Conservation (phyloP, 2,329 filamentous ascomycete genomes). For the Huntiella decipiens region DNA sequence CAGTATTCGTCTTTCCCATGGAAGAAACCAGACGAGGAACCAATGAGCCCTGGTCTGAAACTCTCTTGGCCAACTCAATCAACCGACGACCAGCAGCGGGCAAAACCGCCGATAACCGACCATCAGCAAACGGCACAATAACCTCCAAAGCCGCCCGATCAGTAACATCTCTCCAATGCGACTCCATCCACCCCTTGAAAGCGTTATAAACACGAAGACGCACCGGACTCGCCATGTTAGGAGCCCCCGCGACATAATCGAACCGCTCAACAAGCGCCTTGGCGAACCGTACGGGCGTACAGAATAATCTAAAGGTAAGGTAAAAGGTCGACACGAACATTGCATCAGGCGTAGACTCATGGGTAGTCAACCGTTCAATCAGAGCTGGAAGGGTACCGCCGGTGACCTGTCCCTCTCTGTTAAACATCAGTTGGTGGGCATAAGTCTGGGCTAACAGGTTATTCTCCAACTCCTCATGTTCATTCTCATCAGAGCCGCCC, state of each 20-base stretch:
- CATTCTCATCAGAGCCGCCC: slow-evolving; percentile 34
- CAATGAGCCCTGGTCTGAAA: slow-evolving; percentile 52
- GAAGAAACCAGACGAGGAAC: slow-evolving; percentile 71
- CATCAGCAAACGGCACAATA: slow-evolving; percentile 64
- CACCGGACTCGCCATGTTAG: slow-evolving; percentile 57
- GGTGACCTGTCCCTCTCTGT: slow-evolving; percentile 87
- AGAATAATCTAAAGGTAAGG: slow-evolving; percentile 87
- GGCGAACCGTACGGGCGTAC: slow-evolving; percentile 59
- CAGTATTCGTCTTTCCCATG: slow-evolving; percentile 71
- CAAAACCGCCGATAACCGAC: slow-evolving; percentile 46
- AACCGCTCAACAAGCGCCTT: slow-evolving; percentile 77
- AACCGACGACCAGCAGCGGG: slow-evolving; percentile 67
- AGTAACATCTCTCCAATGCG: slow-evolving; percentile 72
- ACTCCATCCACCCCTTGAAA: slow-evolving; percentile 94
- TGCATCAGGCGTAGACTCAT: slow-evolving; percentile 80
- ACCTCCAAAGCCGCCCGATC: slow-evolving; percentile 58
- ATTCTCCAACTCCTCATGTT: slow-evolving; percentile 60
- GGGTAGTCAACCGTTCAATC: slow-evolving; percentile 83
- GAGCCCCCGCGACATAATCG: slow-evolving; percentile 69
- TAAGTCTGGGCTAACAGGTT: slow-evolving; percentile 81
- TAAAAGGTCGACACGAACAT: slow-evolving; percentile 91
- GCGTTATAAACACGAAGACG: slow-evolving; percentile 85
- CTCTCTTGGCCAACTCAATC: slow-evolving; percentile 59
- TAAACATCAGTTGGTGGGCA: slow-evolving; percentile 78
- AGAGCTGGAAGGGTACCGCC: slow-evolving; percentile 79